phyloP scores from a whole-genome alignment of 305 asterid genomes.

The Fraxinus nigra region DNA sequence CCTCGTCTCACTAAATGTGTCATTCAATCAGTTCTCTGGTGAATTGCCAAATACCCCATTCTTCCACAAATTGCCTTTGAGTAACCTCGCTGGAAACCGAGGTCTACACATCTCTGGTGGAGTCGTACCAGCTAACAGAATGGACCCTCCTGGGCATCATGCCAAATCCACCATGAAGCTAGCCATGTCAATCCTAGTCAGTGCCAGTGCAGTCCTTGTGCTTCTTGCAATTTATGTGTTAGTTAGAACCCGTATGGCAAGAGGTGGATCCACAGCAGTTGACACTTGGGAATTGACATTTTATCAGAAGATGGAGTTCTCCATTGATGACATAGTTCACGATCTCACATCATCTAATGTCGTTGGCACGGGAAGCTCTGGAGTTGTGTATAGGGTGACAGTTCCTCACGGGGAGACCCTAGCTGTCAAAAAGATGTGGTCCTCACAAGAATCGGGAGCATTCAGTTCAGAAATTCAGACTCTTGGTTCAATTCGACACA shows the following conservation, averaged over 20 bases:
- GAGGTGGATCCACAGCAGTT: slow-evolving; percentile 31
- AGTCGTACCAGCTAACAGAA: slow-evolving; percentile 44
- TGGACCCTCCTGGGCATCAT: slow-evolving; percentile 37
- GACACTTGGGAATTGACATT: slow-evolving; percentile 84
- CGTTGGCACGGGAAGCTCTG: slow-evolving; percentile 96
- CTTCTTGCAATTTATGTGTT: slow-evolving; percentile 67
- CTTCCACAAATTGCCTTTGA: slow-evolving; percentile 70
- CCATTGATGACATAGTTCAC: slow-evolving; percentile 65
- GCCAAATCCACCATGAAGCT: slow-evolving; percentile 59
- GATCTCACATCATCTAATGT: slow-evolving; percentile 76
- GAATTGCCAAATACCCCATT: slow-evolving; percentile 74
- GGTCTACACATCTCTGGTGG: slow-evolving; percentile 56
- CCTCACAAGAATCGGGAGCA: slow-evolving; percentile 74
- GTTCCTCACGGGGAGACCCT: slow-evolving; percentile 61
- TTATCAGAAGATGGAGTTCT: slow-evolving; percentile 81
- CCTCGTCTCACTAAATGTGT: slow-evolving; percentile 80
- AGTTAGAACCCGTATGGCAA: slow-evolving; percentile 46
- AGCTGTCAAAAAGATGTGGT: slow-evolving; percentile 98
- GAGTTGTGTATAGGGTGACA: slow-evolving; percentile 80
- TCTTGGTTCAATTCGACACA: slow-evolving; percentile 83
- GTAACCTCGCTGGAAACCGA: slow-evolving; percentile 65
- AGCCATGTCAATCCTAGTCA: slow-evolving; percentile 82
- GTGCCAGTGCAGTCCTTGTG: slow-evolving; percentile 65
- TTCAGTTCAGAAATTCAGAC: slow-evolving; percentile 79
- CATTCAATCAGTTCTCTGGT: slow-evolving; percentile 82